These are phyloP conservation scores for Calonectria naviculata DNA, from an alignment of 2,329 filamentous ascomycete genomes.

Conservation along the genomic window DNA sequence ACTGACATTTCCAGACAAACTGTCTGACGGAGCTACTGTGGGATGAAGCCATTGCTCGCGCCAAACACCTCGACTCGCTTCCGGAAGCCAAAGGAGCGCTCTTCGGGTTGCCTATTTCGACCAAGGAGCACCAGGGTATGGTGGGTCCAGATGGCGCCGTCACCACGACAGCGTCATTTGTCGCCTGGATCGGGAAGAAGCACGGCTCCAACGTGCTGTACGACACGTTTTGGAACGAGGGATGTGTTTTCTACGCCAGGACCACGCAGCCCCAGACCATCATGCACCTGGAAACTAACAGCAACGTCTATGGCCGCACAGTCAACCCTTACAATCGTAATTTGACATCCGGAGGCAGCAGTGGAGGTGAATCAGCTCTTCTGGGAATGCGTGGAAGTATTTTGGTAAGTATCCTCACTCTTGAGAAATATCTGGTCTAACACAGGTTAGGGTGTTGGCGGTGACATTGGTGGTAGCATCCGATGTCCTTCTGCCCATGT, in stretches of 20 bases:
- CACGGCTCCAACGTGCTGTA: slow-evolving; percentile 48
- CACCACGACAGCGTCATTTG: slow-evolving; percentile 41
- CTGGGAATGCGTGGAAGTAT: slow-evolving; percentile 54
- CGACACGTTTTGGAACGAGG: slow-evolving; percentile 42
- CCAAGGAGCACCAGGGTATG: slow-evolving; percentile 51
- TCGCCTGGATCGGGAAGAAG: slow-evolving; percentile 45
- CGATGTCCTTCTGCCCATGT: slow-evolving; percentile 50
- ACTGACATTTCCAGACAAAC: slow-evolving; percentile 41
- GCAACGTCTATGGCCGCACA: slow-evolving; percentile 72
- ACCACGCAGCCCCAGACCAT: slow-evolving; percentile 74
- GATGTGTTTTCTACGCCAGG: slow-evolving; percentile 63
- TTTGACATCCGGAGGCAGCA: slow-evolving; percentile 72
- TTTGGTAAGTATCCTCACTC: slow-evolving; percentile 36
- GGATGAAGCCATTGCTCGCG: slow-evolving; percentile 48
- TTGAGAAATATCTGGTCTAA: not conserved
- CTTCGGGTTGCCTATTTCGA: slow-evolving; percentile 49
- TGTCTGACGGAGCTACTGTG: slow-evolving; percentile 48
- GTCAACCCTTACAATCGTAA: slow-evolving; percentile 72
- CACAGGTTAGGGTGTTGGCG: slow-evolving; percentile 47
- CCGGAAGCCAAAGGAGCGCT: slow-evolving; percentile 46
- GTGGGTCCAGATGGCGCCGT: slow-evolving; percentile 40
- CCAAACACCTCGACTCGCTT: slow-evolving; percentile 46
- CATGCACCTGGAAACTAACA: slow-evolving; percentile 67
- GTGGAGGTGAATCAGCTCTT: slow-evolving; percentile 65
- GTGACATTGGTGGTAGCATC: slow-evolving; percentile 55